Evolutionary conservation across 129 eudicot species (phyloP), one percentile per base, ranked within the genome.

Genomic region (Tanacetum coccineum): DNA sequence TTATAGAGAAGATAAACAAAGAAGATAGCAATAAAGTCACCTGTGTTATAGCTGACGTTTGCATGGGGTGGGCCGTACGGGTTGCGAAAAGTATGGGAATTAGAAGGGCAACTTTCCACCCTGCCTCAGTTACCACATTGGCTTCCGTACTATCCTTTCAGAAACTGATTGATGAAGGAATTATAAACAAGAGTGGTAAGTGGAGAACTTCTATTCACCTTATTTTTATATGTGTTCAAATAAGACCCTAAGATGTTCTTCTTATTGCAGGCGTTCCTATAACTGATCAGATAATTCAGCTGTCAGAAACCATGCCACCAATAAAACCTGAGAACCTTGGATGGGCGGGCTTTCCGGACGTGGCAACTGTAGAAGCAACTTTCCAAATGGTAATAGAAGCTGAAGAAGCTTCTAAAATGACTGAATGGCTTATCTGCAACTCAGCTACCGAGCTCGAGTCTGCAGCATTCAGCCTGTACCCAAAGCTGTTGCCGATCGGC

Each of bases 1-100:
- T 84, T 3, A 75, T 82, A 12, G 73, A 84, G 22, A 67, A 8
- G 59, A 78, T 75, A 10, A 82, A 81, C 56, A 60, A 25, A 60
- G 47, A 61, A 10, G 74, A 64, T 0, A 3, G 39, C 0, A 48
- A 63, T 25, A 57, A 76, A 58, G 66, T 88, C 1, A 62, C 81
- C 2, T 82, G 92, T 59, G 18, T 88, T 42, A 46, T 88, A 48
- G 81, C 87, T 55, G 96, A 88, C 69, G 66, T 0, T 28, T 14
- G 76, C 62, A 46, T 71, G 76, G 83, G 76, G 15, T 80, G 81
- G 83, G 85, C 79, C 0, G 17, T 85, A 50, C 21, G 40, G 65
- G 66, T 83, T 13, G 96, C 87, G 0, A 75, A 64, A 32, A 71
- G 74, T 62, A 50, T 78, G 77, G 79, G 81, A 32, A 70, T 83